A percentile compares a stretch with the other conserved stretches of the same genome.
Conservation (phyloP, 2,329 filamentous ascomycete genomes). For the Xylariaceae sp. region DNA sequence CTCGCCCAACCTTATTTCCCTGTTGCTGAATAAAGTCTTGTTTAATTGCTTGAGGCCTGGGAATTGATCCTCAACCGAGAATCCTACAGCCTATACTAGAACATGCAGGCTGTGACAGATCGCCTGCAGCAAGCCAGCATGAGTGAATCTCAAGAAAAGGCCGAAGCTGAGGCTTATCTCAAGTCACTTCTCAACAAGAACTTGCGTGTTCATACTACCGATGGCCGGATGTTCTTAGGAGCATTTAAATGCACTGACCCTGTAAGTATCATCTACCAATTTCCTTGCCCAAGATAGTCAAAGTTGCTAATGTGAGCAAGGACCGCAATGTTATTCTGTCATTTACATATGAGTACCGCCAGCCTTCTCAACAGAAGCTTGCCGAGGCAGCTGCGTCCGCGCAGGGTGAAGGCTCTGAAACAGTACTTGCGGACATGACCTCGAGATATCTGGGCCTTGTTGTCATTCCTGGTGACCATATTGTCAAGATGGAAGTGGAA, state of each 20-base stretch:
- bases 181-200: conserved; percentile 71
- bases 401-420: conserved; percentile 35
- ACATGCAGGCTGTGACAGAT: conserved; percentile 18
- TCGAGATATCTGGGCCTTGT: conserved; percentile 86
- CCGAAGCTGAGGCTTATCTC: conserved; percentile 56
- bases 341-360: conserved; percentile 84
- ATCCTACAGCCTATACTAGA: neutral
- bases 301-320: conserved; percentile 43
- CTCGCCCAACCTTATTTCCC: neutral
- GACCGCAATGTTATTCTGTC: conserved; percentile 85
- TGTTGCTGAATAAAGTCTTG: neutral
- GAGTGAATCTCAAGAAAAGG: conserved; percentile 38
- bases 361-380: conserved; percentile 56
- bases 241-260: conserved; percentile 93
- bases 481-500: conserved; percentile 85
- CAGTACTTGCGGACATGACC: conserved; percentile 67
- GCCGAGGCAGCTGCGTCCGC: conserved; percentile 36
- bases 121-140: conserved; percentile 13
- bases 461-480: conserved; percentile 82
- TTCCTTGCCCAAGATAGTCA: neutral
- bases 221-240: conserved; percentile 85
- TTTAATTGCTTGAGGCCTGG: neutral
- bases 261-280: conserved; percentile 43
- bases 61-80: too few species aligned
- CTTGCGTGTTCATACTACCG: conserved; percentile 74